Evolutionary conservation across 2,329 filamentous ascomycete species (phyloP).

Genomic region (Stagonosporopsis chrysanthemi): DNA sequence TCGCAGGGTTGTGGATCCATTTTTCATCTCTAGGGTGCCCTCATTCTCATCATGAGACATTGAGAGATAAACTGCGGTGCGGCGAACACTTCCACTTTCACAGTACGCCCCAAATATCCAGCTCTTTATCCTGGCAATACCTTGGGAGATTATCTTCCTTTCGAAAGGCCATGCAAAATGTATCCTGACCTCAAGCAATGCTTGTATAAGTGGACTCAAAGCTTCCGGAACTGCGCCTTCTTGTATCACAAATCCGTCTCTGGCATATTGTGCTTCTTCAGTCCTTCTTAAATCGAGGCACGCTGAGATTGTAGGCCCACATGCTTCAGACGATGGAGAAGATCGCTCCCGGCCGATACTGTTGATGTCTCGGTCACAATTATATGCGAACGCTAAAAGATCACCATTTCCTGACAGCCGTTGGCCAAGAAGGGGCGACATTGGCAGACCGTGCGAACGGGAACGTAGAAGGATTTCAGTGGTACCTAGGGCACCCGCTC

Average conservation of each 20-base stretch:
- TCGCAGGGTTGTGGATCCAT: conserved; percentile 65
- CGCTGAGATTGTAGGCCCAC: conserved; percentile 1
- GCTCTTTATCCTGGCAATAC: background rate
- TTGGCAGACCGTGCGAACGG: conserved; percentile 58
- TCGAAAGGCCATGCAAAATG: background rate
- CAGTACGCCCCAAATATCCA: conserved; percentile 65
- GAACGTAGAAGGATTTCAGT: conserved; percentile 62
- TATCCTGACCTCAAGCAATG: conserved; percentile 47
- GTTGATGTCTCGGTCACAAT: conserved; percentile 65
- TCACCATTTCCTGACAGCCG: conserved; percentile 70
- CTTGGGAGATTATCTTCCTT: background rate
- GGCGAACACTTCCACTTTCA: conserved; percentile 63
- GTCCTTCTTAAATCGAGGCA: conserved; percentile 52
- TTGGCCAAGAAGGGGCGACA: conserved; percentile 61
- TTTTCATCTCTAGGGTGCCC: conserved; percentile 64
- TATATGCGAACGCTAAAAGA: conserved; percentile 70
- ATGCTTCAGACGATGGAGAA: background rate
- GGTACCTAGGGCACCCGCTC: conserved; percentile 69
- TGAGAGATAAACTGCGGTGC: conserved; percentile 69
- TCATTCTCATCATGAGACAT: conserved; percentile 73
- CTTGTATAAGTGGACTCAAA: conserved; percentile 63
- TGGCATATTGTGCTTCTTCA: conserved; percentile 53
- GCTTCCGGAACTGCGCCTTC: conserved; percentile 68
- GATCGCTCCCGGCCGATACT: background rate
- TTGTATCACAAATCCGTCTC: conserved; percentile 70